phyloP scores from a whole-genome alignment of 352 stramenopile species.

The Globisporangium solare region DNA sequence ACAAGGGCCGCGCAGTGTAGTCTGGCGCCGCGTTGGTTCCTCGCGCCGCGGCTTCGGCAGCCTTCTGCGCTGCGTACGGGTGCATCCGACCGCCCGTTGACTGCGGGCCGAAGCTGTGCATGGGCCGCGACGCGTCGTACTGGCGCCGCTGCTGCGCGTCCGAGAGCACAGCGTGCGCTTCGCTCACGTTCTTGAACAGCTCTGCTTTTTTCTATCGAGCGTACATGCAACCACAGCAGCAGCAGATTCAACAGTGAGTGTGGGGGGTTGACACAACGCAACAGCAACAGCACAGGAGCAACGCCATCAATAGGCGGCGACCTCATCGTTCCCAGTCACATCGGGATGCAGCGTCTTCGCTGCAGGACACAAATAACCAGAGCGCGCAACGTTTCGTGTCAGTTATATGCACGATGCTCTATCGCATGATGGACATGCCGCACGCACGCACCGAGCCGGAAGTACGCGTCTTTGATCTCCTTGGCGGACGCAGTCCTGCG shows the following conservation, averaged over 20 bases:
- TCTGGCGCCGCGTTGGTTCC: constrained; percentile 13
- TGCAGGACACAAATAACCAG: constrained; percentile 8
- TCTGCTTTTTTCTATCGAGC: constrained; percentile 72
- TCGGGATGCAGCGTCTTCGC: constrained; percentile 84
- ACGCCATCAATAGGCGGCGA: constrained; percentile 3
- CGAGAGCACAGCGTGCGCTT: constrained; percentile 74
- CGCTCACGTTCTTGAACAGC: constrained; percentile 81
- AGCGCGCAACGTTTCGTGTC: not conserved
- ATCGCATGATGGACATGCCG: too few species aligned
- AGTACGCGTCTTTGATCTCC: constrained; percentile 81
- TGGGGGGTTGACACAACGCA: too few species aligned
- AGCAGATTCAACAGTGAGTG: not conserved
- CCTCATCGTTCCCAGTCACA: constrained; percentile 72
- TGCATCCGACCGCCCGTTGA: constrained; percentile 41
- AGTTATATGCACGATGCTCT: not conserved
- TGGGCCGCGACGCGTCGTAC: constrained; percentile 55
- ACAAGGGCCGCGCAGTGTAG: constrained; percentile 22
- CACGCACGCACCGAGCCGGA: constrained; percentile 62
- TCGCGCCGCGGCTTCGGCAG: constrained; percentile 22
- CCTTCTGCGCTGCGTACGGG: constrained; percentile 44
- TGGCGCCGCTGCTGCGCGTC: constrained; percentile 49
- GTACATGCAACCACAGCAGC: too few species aligned
- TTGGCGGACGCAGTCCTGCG: constrained; percentile 49
- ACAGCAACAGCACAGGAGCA: not conserved
- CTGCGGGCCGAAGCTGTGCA: constrained; percentile 37